A percentile compares a stretch with the other conserved stretches of the same genome.
These are phyloP conservation scores for Penicillium freii DNA, from an alignment of 2,329 filamentous ascomycete species.

Conservation along the genomic window DNA sequence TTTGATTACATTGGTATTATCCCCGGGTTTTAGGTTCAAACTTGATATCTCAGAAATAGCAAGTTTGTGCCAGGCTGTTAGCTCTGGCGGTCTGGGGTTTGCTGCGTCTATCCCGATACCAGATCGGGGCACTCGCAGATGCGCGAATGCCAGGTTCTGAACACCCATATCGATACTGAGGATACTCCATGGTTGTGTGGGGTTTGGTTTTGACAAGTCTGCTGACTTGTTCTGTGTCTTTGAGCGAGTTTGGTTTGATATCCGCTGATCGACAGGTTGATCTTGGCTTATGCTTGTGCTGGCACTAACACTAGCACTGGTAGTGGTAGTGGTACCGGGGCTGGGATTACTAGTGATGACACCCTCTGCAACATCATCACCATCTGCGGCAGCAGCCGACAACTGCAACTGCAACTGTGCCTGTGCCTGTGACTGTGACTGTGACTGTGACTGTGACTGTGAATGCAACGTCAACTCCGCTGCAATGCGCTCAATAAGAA, in stretches of 20 bases:
- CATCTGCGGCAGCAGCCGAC: neutral
- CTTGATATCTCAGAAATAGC: slow-evolving; percentile 30
- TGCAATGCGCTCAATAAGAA: slow-evolving; percentile 53
- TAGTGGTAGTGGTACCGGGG: neutral
- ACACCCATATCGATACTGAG: slow-evolving; percentile 84
- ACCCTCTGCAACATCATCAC: neutral
- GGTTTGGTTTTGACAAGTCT: neutral
- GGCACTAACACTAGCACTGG: neutral
- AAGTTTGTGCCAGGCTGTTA: slow-evolving; percentile 46
- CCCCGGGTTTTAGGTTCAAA: slow-evolving; percentile 1
- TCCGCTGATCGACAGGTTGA: neutral
- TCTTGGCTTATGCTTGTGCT: neutral
- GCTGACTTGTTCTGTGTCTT: neutral
- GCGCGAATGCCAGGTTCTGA: slow-evolving; percentile 73
- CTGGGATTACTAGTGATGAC: neutral
- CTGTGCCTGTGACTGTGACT: neutral
- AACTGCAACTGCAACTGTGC: neutral
- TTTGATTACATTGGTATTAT: neutral
- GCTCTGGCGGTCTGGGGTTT: neutral
- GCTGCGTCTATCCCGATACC: neutral
- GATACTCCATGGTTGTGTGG: slow-evolving; percentile 48
- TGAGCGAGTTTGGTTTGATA: neutral
- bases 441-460: neutral
- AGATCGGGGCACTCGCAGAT: slow-evolving; percentile 47
- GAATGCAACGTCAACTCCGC: slow-evolving; percentile 17